Evolutionary conservation across 192 early-diverging fungal species (phyloP).

Genomic region (Powellomyces hirtus): DNA sequence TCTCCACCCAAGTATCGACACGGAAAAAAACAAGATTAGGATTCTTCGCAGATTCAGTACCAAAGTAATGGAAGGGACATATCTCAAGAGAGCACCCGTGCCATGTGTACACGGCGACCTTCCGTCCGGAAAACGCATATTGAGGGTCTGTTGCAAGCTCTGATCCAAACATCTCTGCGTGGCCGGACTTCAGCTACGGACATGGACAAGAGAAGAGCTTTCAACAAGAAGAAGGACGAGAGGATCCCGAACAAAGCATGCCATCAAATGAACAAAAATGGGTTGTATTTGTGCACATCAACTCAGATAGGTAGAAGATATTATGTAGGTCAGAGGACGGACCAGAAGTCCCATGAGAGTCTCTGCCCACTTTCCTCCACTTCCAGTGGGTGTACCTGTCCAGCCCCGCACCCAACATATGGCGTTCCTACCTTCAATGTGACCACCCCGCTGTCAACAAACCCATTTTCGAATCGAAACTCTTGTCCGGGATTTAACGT

Average conservation of each 20-base stretch:
- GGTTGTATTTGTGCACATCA: not conserved
- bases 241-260: not conserved
- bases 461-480: conserved; percentile 89
- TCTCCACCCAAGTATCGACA: conserved; percentile 46
- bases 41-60: conserved; percentile 12
- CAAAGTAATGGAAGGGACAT: conserved; percentile 9
- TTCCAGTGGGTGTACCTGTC: too few species aligned
- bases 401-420: too few species aligned
- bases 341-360: too few species aligned
- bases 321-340: too few species aligned
- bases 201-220: not conserved
- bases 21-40: not conserved
- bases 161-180: conserved; percentile 92
- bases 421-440: conserved; percentile 66
- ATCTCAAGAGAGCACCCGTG: conserved; percentile 77
- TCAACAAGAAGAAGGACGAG: not conserved
- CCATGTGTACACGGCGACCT: conserved; percentile 90
- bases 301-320: not conserved
- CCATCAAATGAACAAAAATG: not conserved
- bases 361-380: too few species aligned
- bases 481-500: conserved; percentile 66
- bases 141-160: conserved; percentile 79
- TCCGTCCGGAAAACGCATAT: conserved; percentile 81
- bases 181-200: conserved; percentile 65
- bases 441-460: conserved; percentile 51